Evolutionary conservation across 495 filamentous ascomycete genomes (phyloP).

Genomic region (Xylaria nigripes): DNA sequence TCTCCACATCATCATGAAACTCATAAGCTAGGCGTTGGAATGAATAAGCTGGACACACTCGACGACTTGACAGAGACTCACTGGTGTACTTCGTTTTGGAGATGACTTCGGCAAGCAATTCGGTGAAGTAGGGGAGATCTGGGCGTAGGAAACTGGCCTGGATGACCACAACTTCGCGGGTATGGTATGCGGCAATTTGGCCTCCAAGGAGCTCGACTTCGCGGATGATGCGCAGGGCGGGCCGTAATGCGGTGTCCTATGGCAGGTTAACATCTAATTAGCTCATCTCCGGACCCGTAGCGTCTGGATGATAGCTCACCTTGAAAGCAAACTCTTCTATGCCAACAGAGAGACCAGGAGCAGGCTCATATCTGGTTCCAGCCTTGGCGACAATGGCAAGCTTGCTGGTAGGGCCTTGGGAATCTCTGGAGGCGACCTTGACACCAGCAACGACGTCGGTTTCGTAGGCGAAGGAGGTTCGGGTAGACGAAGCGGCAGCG

Average conservation of each 20-base stretch:
- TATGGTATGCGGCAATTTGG: conserved; percentile 74
- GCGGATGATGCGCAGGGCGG: conserved; percentile 82
- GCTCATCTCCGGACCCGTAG: conserved; percentile 30
- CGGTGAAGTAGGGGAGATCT: conserved; percentile 95
- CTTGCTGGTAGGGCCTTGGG: conserved; percentile 77
- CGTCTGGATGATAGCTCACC: conserved; percentile 45
- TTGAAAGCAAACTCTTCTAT: conserved; percentile 94
- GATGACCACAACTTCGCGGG: conserved; percentile 84
- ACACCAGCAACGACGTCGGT: conserved; percentile 75
- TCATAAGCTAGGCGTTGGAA: conserved; percentile 57
- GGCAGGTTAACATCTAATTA: conserved; percentile 36
- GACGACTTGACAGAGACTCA: conserved; percentile 39
- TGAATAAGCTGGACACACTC: conserved; percentile 13
- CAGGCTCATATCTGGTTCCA: conserved; percentile 81
- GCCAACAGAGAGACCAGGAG: conserved; percentile 81
- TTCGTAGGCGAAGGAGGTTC: conserved; percentile 73
- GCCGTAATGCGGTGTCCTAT: conserved; percentile 77
- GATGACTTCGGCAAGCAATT: conserved; percentile 87
- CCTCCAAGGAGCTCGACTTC: conserved; percentile 91
- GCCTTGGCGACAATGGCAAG: conserved; percentile 87
- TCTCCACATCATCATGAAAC: conserved; percentile 75
- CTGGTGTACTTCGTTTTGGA: conserved; percentile 76
- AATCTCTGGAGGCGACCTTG: conserved; percentile 84
- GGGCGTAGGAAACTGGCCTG: conserved; percentile 89
- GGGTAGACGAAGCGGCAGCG: conserved; percentile 59